phyloP scores from a whole-genome alignment of 495 filamentous ascomycete species.

The Aspergillus hancockii region DNA sequence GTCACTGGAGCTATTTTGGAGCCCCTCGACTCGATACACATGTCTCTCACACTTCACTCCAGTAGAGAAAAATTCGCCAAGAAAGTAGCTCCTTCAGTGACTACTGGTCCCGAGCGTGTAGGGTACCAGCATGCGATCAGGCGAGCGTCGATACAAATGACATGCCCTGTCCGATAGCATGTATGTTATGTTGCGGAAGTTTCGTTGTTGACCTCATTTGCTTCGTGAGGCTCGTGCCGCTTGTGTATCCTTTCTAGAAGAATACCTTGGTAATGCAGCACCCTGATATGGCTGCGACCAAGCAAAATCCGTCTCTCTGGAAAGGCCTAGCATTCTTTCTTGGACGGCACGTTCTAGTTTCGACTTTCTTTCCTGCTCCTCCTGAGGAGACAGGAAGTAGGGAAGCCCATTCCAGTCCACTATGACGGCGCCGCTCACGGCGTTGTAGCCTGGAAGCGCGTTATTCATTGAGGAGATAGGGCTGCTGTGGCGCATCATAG shows the following conservation, averaged over 20 bases:
- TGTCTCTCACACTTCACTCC: neutral
- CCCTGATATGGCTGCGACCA: constrained; percentile 21
- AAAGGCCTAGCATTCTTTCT: constrained; percentile 34
- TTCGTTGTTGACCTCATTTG: neutral
- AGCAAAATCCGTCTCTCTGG: constrained; percentile 23
- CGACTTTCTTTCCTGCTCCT: constrained; percentile 24
- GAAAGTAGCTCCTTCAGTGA: neutral
- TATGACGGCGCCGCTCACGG: constrained; percentile 33
- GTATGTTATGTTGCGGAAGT: neutral
- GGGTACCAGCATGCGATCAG: neutral
- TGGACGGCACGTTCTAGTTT: constrained; percentile 26
- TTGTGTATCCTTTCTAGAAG: constrained; percentile 12
- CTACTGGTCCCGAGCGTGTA: neutral
- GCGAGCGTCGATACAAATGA: neutral
- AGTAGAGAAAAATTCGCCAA: neutral
- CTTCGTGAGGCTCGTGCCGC: neutral
- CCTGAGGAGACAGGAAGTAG: constrained; percentile 31
- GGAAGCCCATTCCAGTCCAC: constrained; percentile 29
- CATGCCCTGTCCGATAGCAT: neutral
- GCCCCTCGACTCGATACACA: neutral
- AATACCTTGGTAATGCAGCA: constrained; percentile 24
- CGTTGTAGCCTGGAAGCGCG: constrained; percentile 28
- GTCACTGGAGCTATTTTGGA: neutral
- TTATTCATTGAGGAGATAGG: neutral
- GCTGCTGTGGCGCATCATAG: constrained; percentile 7